A percentile compares a stretch with the other conserved stretches of the same genome.
These are phyloP conservation scores for Pseudopithomyces maydicus DNA, from an alignment of 2,329 filamentous ascomycete species.

Conservation along the genomic window DNA sequence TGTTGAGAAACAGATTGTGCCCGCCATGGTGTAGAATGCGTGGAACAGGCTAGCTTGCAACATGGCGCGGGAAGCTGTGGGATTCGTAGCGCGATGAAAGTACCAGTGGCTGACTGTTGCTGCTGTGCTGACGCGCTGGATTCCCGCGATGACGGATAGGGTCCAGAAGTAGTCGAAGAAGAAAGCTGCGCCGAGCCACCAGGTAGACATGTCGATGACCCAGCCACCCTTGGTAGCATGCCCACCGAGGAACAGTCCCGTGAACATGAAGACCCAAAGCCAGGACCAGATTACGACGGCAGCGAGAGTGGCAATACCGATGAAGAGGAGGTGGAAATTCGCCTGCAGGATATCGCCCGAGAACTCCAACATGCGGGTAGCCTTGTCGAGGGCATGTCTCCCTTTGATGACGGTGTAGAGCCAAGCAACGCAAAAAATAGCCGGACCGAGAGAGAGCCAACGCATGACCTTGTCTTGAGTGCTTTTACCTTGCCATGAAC, in stretches of 20 bases:
- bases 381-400: slow-evolving; percentile 78
- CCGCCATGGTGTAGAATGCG: slow-evolving; percentile 84
- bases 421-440: slow-evolving; percentile 76
- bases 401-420: slow-evolving; percentile 81
- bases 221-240: slow-evolving; percentile 72
- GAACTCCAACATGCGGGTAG: slow-evolving; percentile 90
- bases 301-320: slow-evolving; percentile 79
- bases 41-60: slow-evolving; percentile 83
- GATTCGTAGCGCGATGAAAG: slow-evolving; percentile 86
- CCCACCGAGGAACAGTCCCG: slow-evolving; percentile 90
- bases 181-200: slow-evolving; percentile 94
- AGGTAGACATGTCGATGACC: slow-evolving; percentile 84
- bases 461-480: slow-evolving; percentile 91
- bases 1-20: slow-evolving; percentile 88
- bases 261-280: slow-evolving; percentile 97
- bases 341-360: slow-evolving; percentile 84
- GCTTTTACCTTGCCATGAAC: slow-evolving; percentile 72
- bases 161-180: slow-evolving; percentile 96
- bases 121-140: slow-evolving; percentile 89
- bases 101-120: slow-evolving; percentile 99
- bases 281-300: slow-evolving; percentile 88
- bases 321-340: slow-evolving; percentile 78
- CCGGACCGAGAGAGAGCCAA: slow-evolving; percentile 80
- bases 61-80: slow-evolving; percentile 76
- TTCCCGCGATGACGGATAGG: slow-evolving; percentile 80